Evolutionary conservation across 148 eudicot genomes (phyloP).

Genomic region (Camellia granthamiana): DNA sequence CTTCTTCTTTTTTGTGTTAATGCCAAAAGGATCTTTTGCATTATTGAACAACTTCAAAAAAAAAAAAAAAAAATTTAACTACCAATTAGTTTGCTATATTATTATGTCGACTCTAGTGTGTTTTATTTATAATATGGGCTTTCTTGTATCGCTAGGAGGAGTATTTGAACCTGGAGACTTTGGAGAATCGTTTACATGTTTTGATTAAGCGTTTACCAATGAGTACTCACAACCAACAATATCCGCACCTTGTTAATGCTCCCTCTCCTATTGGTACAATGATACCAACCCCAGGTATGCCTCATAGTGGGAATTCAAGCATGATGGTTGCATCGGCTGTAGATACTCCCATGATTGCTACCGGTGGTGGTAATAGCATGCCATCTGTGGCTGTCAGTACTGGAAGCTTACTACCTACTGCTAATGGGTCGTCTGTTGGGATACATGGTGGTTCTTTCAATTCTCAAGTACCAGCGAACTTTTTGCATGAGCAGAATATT

Average conservation of each 20-base stretch:
- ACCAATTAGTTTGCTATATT: neutral
- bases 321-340: conserved; percentile 48
- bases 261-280: conserved; percentile 70
- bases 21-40: neutral
- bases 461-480: conserved; percentile 37
- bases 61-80: too few relatives aligned
- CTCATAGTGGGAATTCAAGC: conserved; percentile 55
- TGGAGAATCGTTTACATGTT: conserved; percentile 62
- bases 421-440: conserved; percentile 43
- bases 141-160: conserved; percentile 56
- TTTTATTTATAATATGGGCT: conserved; percentile 16
- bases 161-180: conserved; percentile 65
- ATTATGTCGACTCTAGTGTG: neutral
- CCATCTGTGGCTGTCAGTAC: conserved; percentile 35
- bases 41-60: neutral
- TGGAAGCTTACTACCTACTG: conserved; percentile 49
- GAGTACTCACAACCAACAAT: conserved; percentile 54
- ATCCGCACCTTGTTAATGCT: conserved; percentile 56
- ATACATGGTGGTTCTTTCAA: conserved; percentile 47
- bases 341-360: conserved; percentile 42
- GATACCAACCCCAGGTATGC: conserved; percentile 98
- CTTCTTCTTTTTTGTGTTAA: neutral
- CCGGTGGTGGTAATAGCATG: conserved; percentile 35
- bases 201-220: conserved; percentile 43
- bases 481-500: conserved; percentile 14